Percentiles rank a stretch among this genome's conserved stretches.
phyloP scores from a whole-genome alignment of 495 filamentous ascomycete genomes.

The Venustampulla echinocandica region DNA sequence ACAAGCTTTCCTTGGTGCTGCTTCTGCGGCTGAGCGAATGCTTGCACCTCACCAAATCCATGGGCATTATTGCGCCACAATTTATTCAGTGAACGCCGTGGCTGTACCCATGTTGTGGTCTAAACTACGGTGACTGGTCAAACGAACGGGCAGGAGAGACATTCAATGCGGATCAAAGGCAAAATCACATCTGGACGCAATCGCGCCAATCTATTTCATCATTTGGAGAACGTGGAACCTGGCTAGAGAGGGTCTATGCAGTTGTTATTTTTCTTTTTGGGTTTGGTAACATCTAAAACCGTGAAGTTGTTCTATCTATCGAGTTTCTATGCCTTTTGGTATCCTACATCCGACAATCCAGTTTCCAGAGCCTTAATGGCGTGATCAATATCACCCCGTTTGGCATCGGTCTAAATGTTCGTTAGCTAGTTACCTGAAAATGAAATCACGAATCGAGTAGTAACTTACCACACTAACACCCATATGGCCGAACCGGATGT shows the following conservation, averaged over 20 bases:
- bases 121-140: not conserved
- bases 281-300: not conserved
- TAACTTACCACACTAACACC: constrained; percentile 73
- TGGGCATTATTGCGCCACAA: not conserved
- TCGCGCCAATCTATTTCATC: constrained; percentile 14
- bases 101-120: too few relatives aligned
- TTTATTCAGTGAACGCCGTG: too few relatives aligned
- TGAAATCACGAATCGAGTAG: not conserved
- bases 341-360: constrained; percentile 62
- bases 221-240: constrained; percentile 4
- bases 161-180: not conserved
- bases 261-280: constrained; percentile 12
- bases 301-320: not conserved
- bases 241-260: not conserved
- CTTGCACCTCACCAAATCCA: not conserved
- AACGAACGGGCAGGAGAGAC: not conserved
- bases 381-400: constrained; percentile 64
- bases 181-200: constrained; percentile 1
- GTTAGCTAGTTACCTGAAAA: constrained; percentile 2
- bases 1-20: not conserved
- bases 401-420: constrained; percentile 44
- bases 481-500: constrained; percentile 78
- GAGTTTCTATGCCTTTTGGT: constrained; percentile 38
- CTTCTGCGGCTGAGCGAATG: not conserved
- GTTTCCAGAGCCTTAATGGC: constrained; percentile 71